Evolutionary conservation across 139 green algal species (phyloP).

Genomic region (Chlorella sorokiniana): DNA sequence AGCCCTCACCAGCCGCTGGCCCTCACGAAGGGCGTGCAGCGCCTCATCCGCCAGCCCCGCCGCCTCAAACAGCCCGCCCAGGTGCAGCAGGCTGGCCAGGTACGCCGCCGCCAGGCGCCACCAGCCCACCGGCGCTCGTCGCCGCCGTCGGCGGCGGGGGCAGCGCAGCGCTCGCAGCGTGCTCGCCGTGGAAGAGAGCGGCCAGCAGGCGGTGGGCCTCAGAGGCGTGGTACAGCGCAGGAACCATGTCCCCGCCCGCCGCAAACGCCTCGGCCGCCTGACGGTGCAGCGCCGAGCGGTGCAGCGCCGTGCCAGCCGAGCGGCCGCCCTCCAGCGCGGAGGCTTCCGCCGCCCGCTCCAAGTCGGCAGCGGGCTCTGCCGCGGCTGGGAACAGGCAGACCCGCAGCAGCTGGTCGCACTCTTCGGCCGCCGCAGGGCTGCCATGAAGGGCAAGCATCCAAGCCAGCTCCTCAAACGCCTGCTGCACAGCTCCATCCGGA

Average conservation of each 20-base stretch:
- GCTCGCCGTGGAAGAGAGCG: slow-evolving; percentile 1
- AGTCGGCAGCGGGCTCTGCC: neutral
- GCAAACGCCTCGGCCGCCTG: slow-evolving; percentile 15
- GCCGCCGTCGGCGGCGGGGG: neutral
- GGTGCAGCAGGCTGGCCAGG: slow-evolving; percentile 49
- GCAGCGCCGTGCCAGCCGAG: neutral
- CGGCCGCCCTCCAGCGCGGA: neutral
- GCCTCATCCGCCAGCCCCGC: slow-evolving; percentile 58
- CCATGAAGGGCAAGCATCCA: slow-evolving; percentile 16
- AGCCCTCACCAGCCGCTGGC: slow-evolving; percentile 36
- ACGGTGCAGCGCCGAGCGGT: slow-evolving; percentile 3
- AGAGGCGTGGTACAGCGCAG: slow-evolving; percentile 33
- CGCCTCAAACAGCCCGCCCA: slow-evolving; percentile 54
- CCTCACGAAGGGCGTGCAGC: slow-evolving; percentile 53
- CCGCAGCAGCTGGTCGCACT: neutral
- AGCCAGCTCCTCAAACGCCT: neutral
- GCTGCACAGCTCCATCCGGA: neutral
- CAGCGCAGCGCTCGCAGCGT: neutral
- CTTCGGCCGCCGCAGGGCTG: neutral
- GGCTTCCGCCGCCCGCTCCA: neutral
- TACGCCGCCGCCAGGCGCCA: slow-evolving; percentile 48
- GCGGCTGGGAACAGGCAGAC: neutral
- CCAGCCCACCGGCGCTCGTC: slow-evolving; percentile 18
- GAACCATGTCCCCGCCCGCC: neutral
- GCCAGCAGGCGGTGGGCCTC: slow-evolving; percentile 41